A percentile compares a stretch with the other conserved stretches of the same genome.
phyloP scores from a whole-genome alignment of 2,329 filamentous ascomycete species.

The Calonectria henricotiae region DNA sequence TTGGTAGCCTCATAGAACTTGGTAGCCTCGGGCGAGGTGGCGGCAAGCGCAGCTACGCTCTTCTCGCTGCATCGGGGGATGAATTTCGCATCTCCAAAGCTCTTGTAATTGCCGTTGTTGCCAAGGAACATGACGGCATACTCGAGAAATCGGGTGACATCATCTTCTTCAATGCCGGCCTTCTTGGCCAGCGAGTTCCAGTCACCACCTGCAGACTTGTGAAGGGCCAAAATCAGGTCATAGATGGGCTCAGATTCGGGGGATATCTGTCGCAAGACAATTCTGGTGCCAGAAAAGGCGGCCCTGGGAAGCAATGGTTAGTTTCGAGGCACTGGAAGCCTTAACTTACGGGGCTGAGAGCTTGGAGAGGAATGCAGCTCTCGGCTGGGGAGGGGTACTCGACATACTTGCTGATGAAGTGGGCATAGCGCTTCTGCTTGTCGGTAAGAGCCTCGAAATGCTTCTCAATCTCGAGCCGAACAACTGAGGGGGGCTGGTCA shows the following conservation, averaged over 20 bases:
- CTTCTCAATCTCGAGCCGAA: constrained; percentile 90
- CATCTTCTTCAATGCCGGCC: constrained; percentile 75
- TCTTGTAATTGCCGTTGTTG: constrained; percentile 89
- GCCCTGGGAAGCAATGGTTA: constrained; percentile 67
- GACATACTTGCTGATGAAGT: constrained; percentile 85
- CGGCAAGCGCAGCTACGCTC: constrained; percentile 77
- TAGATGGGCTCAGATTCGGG: constrained; percentile 87
- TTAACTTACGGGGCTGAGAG: constrained; percentile 11
- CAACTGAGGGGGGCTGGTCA: constrained; percentile 90
- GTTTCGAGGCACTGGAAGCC: constrained; percentile 21
- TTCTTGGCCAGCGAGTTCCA: constrained; percentile 79
- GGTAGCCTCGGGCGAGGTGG: constrained; percentile 73
- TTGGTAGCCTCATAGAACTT: constrained; percentile 78
- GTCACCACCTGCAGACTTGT: constrained; percentile 78
- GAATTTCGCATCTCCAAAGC: constrained; percentile 89
- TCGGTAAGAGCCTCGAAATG: constrained; percentile 87
- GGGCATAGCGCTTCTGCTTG: constrained; percentile 90
- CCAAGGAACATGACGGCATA: constrained; percentile 86
- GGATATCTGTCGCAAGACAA: constrained; percentile 86
- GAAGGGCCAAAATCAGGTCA: constrained; percentile 83
- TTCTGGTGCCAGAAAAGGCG: constrained; percentile 82
- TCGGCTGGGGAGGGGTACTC: background rate
- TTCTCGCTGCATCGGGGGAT: constrained; percentile 79
- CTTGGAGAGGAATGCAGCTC: background rate
- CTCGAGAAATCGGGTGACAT: constrained; percentile 80